Evolutionary conservation across 306 rosid species (phyloP).

Genomic region (Cucurbita ficifolia): DNA sequence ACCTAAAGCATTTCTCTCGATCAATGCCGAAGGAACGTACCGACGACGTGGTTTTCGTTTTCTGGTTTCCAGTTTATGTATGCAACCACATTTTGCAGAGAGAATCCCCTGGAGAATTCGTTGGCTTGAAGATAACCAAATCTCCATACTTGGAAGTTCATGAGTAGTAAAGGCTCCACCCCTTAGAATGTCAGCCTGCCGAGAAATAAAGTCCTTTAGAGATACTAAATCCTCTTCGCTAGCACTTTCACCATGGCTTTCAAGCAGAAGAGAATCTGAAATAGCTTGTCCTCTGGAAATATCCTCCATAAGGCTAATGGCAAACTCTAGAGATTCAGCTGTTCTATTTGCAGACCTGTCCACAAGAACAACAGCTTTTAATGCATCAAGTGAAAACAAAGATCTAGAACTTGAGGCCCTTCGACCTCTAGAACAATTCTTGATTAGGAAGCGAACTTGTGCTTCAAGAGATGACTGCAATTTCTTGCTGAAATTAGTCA

Average conservation of each 20-base stretch:
- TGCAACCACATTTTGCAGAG: conserved; percentile 64
- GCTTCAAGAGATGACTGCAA: conserved; percentile 78
- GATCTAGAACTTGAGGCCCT: conserved; percentile 38
- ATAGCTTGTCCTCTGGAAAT: conserved; percentile 66
- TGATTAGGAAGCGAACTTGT: conserved; percentile 65
- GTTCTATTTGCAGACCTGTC: conserved; percentile 42
- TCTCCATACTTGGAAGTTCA: conserved; percentile 72
- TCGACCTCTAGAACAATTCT: conserved; percentile 68
- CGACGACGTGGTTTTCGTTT: conserved; percentile 56
- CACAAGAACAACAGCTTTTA: conserved; percentile 61
- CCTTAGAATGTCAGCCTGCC: conserved; percentile 72
- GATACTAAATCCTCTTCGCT: conserved; percentile 59
- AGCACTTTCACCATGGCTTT: conserved; percentile 56
- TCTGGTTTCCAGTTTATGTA: conserved; percentile 49
- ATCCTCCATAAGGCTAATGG: conserved; percentile 63
- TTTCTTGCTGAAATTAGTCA: conserved; percentile 50
- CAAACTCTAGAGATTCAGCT: conserved; percentile 68
- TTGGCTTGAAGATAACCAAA: conserved; percentile 69
- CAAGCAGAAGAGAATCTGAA: conserved; percentile 76
- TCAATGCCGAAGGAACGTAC: conserved; percentile 24
- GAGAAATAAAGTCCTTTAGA: conserved; percentile 69
- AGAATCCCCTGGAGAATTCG: conserved; percentile 53
- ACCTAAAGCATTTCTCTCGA: conserved; percentile 42
- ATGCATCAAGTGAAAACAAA: conserved; percentile 78
- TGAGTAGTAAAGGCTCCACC: conserved; percentile 57